These are phyloP conservation scores for Trametes gibbosa DNA, from an alignment of 768 basidiomycete genomes.

Conservation along the genomic window DNA sequence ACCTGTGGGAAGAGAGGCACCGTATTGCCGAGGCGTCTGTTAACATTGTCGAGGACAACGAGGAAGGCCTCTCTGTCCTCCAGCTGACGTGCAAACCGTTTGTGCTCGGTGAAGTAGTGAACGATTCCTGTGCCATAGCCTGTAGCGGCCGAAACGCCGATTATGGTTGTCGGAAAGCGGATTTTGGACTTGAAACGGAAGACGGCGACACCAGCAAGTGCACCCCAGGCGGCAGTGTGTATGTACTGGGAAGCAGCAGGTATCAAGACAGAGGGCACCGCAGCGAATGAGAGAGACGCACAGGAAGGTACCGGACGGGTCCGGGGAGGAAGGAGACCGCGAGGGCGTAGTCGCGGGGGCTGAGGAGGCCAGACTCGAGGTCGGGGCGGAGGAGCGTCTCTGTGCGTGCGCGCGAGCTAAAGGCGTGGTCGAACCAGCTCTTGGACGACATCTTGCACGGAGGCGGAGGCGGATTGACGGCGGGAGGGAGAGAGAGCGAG, in stretches of 20 bases:
- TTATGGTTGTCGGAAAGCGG: slow-evolving; percentile 8
- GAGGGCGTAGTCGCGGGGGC: slow-evolving; percentile 53
- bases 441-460: slow-evolving; percentile 19
- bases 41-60: slow-evolving; percentile 32
- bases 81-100: slow-evolving; percentile 32
- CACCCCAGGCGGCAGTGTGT: slow-evolving; percentile 28
- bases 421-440: slow-evolving; percentile 43
- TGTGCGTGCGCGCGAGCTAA: slow-evolving; percentile 38
- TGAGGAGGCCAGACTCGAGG: slow-evolving; percentile 48
- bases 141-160: slow-evolving; percentile 25
- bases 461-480: neutral
- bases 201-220: slow-evolving; percentile 27
- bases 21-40: slow-evolving; percentile 18
- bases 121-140: slow-evolving; percentile 30
- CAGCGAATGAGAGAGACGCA: slow-evolving; percentile 28
- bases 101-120: slow-evolving; percentile 27
- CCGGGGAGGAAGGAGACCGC: slow-evolving; percentile 54
- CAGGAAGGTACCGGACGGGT: slow-evolving; percentile 42
- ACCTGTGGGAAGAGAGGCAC: slow-evolving; percentile 5
- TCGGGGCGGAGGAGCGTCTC: slow-evolving; percentile 53
- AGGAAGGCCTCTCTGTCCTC: slow-evolving; percentile 31
- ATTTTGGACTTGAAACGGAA: slow-evolving; percentile 12
- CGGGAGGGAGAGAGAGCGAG: neutral
- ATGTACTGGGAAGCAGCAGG: slow-evolving; percentile 24
- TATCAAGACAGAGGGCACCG: slow-evolving; percentile 12